phyloP scores from a whole-genome alignment of 768 basidiomycete species.

The Lactarius pseudohatsudake region DNA sequence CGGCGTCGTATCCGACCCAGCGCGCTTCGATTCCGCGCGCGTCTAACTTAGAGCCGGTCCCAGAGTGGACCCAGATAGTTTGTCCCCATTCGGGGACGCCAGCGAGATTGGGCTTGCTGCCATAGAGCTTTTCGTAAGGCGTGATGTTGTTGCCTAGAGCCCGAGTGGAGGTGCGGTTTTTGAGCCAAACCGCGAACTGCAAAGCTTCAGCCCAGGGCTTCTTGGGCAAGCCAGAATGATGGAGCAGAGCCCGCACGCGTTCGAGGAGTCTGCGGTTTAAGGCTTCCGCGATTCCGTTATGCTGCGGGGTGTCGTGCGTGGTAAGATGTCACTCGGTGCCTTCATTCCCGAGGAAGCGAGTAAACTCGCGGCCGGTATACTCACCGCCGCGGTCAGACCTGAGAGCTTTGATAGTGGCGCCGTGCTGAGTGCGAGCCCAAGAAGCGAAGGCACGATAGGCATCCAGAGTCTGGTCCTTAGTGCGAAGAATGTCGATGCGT shows the following conservation, averaged over 20 bases:
- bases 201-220: conserved; percentile 35
- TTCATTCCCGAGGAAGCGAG: no score
- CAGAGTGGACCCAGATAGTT: conserved; percentile 26
- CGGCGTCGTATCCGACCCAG: conserved; percentile 40
- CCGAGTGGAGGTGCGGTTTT: conserved; percentile 22
- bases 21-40: conserved; percentile 15
- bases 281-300: neutral
- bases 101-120: conserved; percentile 34
- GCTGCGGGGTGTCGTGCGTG: neutral
- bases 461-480: neutral
- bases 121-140: conserved; percentile 31
- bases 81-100: conserved; percentile 21
- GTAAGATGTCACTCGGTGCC: neutral
- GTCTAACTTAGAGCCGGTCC: conserved; percentile 25
- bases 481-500: neutral
- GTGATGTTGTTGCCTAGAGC: conserved; percentile 30
- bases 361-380: neutral
- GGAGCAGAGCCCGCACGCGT: neutral
- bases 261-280: neutral
- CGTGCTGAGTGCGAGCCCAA: no score
- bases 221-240: conserved; percentile 22
- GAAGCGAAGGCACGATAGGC: no score
- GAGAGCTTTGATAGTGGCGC: no score
- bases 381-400: neutral
- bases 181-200: conserved; percentile 26